Percentiles rank a stretch among this genome's conserved stretches.
Evolutionary conservation across 108 stramenopile genomes (phyloP).

Genomic region (Nannochloropsis salina): DNA sequence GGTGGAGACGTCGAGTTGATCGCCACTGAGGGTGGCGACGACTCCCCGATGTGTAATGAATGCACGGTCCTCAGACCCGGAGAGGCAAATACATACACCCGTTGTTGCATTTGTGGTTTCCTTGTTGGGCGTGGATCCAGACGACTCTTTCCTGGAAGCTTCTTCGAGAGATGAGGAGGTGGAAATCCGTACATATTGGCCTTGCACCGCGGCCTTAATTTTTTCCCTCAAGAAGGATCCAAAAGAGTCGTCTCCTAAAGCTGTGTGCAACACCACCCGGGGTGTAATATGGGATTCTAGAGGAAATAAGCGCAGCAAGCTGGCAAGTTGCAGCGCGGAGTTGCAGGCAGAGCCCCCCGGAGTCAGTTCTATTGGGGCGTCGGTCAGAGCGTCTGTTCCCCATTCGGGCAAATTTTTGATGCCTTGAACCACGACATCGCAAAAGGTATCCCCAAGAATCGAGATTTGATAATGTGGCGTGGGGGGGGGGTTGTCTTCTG

Average conservation of each 20-base stretch:
- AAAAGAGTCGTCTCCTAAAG: background rate
- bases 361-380: background rate
- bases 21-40: background rate
- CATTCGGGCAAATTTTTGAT: background rate
- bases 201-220: background rate
- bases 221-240: background rate
- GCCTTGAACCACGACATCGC: background rate
- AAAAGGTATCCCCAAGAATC: background rate
- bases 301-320: background rate
- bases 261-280: background rate
- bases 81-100: conserved; percentile 11
- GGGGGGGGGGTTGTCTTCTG: no score
- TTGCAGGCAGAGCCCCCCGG: conserved; percentile 14
- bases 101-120: background rate
- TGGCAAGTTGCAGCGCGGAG: background rate
- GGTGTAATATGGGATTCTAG: background rate
- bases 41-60: background rate
- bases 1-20: background rate
- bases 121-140: background rate
- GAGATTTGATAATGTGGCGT: background rate
- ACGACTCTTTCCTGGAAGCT: no score
- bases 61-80: background rate
- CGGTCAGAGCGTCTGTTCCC: background rate
- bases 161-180: background rate
- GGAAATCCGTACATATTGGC: background rate